These are phyloP conservation scores for Lactarius sanguifluus DNA, from an alignment of 768 basidiomycete species.

Conservation along the genomic window DNA sequence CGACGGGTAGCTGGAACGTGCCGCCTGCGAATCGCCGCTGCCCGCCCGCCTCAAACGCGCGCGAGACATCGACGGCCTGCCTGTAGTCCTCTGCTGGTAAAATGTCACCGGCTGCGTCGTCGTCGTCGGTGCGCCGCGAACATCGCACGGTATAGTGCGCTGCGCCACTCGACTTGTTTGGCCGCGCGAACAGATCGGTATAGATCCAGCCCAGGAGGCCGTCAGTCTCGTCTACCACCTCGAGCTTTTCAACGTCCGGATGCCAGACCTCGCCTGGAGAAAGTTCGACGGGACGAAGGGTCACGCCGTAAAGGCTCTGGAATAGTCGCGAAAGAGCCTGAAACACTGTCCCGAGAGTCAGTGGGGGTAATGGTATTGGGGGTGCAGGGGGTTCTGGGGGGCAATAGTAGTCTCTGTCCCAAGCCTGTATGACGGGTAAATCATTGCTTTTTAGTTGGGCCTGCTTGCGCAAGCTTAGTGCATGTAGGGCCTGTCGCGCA, in stretches of 20 bases:
- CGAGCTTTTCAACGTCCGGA: constrained; percentile 81
- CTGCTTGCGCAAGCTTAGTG: constrained; percentile 71
- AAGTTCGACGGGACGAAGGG: constrained; percentile 67
- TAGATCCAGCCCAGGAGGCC: constrained; percentile 94
- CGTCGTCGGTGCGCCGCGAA: constrained; percentile 88
- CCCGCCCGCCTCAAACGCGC: constrained; percentile 63
- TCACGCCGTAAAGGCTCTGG: constrained; percentile 82
- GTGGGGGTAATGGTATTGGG: constrained; percentile 65
- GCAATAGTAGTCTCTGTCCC: constrained; percentile 96
- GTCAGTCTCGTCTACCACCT: constrained; percentile 86
- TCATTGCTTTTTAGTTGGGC: constrained; percentile 58
- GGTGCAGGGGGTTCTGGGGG: constrained; percentile 76
- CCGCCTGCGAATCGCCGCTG: constrained; percentile 62
- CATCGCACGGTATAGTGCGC: constrained; percentile 98
- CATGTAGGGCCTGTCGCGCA: constrained; percentile 70
- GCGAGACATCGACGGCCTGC: constrained; percentile 42
- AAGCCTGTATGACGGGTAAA: constrained; percentile 77
- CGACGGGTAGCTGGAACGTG: constrained; percentile 84
- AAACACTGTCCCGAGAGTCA: constrained; percentile 89
- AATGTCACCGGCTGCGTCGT: constrained; percentile 73
- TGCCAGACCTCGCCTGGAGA: constrained; percentile 88
- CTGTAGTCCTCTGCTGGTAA: constrained; percentile 41
- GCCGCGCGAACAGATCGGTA: constrained; percentile 83
- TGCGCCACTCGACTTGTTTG: constrained; percentile 85
- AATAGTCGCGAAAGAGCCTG: constrained; percentile 91